Percentiles rank a stretch among this genome's conserved stretches.
Conservation (phyloP, 1,284 basidiomycete species). For the Leccinum solheimii region DNA sequence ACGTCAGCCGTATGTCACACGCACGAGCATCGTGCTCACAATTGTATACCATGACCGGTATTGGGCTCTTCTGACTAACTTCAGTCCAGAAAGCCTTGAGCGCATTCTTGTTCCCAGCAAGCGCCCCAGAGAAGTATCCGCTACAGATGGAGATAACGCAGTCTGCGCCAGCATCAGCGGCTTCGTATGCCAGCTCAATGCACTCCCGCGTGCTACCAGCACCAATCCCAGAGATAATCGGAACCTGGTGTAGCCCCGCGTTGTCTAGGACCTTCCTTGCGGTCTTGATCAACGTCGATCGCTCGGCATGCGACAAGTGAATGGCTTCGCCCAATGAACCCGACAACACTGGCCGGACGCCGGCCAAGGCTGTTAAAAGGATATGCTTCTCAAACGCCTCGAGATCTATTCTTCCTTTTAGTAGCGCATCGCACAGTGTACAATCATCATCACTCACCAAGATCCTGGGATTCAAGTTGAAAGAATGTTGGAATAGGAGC, state of each 20-base stretch:
- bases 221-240: conserved; percentile 83
- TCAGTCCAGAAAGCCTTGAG: conserved; percentile 80
- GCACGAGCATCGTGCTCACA: conserved; percentile 49
- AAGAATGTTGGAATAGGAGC: conserved; percentile 89
- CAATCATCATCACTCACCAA: conserved; percentile 54
- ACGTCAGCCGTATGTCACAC: neutral
- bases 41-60: conserved; percentile 91
- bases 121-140: conserved; percentile 82
- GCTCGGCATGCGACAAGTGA: conserved; percentile 77
- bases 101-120: conserved; percentile 61
- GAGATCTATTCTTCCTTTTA: conserved; percentile 54
- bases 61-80: conserved; percentile 73
- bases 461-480: conserved; percentile 70
- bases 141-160: conserved; percentile 82
- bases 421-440: conserved; percentile 1
- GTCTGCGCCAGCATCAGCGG: conserved; percentile 82
- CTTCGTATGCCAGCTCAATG: conserved; percentile 68
- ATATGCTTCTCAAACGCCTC: conserved; percentile 74
- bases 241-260: conserved; percentile 58
- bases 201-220: conserved; percentile 81
- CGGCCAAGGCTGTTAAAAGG: conserved; percentile 65
- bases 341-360: conserved; percentile 74
- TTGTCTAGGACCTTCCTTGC: conserved; percentile 74
- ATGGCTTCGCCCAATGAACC: conserved; percentile 86
- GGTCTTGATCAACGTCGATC: conserved; percentile 64